phyloP scores from a whole-genome alignment of 306 rosid genomes.

The cucumber (Cucumis sativus) region DNA sequence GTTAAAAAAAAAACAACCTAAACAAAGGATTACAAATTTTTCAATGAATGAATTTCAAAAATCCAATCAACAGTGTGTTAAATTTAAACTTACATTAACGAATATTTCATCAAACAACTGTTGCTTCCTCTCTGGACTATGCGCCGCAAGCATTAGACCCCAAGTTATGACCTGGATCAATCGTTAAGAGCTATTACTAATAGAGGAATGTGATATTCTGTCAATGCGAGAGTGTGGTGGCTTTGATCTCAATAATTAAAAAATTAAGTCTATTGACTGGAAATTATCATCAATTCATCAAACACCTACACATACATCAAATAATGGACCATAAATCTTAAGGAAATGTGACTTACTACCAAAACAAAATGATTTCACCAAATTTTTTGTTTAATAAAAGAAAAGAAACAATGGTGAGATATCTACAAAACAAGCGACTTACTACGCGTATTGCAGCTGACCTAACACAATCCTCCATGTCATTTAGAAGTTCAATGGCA shows the following conservation, averaged over 20 bases:
- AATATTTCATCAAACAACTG: slow-evolving; percentile 58
- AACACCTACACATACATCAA: neutral
- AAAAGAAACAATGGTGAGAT: neutral
- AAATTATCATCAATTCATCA: neutral
- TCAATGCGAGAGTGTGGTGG: neutral
- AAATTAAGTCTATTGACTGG: neutral
- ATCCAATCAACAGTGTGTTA: neutral
- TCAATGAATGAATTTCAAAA: neutral
- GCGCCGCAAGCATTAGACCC: slow-evolving; percentile 52
- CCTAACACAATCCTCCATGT: slow-evolving; percentile 52
- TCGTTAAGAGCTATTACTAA: neutral
- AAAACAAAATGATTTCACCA: neutral
- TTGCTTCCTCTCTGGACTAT: slow-evolving; percentile 33
- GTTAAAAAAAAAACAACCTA: neutral
- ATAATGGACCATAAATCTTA: neutral
- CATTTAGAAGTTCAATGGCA: slow-evolving; percentile 55
- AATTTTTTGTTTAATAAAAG: neutral
- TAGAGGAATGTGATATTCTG: neutral
- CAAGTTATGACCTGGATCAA: slow-evolving; percentile 59
- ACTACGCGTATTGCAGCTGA: slow-evolving; percentile 49
- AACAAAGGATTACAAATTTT: neutral
- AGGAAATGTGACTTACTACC: neutral
- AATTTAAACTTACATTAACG: slow-evolving; percentile 38
- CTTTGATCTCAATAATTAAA: neutral
- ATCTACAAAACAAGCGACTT: slow-evolving; percentile 14